A percentile compares a stretch with the other conserved stretches of the same genome.
Conservation (phyloP, 805 yeast genomes). For the Candida easanensis region DNA sequence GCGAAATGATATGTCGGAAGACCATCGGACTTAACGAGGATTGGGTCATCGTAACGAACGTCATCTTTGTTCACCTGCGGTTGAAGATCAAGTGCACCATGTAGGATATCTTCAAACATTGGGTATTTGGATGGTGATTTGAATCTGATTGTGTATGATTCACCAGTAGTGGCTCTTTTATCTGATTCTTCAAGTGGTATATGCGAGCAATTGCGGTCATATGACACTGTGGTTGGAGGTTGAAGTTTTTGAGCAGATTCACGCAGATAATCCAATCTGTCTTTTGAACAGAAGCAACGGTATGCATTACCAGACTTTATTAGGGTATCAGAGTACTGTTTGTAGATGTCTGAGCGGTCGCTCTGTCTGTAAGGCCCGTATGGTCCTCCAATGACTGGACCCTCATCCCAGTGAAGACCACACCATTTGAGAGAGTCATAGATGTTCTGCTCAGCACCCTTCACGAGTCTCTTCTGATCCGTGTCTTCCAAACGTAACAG, state of each 20-base stretch:
- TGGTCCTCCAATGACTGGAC: slow-evolving; percentile 48
- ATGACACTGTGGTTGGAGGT: slow-evolving; percentile 91
- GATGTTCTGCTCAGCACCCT: slow-evolving; percentile 80
- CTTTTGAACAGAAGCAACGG: slow-evolving; percentile 82
- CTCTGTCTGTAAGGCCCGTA: slow-evolving; percentile 84
- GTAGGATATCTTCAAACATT: slow-evolving; percentile 66
- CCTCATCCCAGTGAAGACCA: slow-evolving; percentile 75
- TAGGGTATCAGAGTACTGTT: slow-evolving; percentile 52
- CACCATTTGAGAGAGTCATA: slow-evolving; percentile 78
- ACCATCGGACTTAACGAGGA: slow-evolving; percentile 88
- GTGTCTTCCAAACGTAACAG: slow-evolving; percentile 88
- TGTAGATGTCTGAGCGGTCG: slow-evolving; percentile 67
- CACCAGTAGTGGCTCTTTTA: slow-evolving; percentile 30
- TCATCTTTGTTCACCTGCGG: slow-evolving; percentile 73
- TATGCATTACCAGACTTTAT: slow-evolving; percentile 73
- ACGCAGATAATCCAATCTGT: slow-evolving; percentile 63
- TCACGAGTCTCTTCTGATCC: slow-evolving; percentile 73
- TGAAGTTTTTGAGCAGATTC: slow-evolving; percentile 68
- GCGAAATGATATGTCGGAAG: slow-evolving; percentile 97
- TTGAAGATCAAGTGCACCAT: slow-evolving; percentile 73
- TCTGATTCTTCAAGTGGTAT: slow-evolving; percentile 40
- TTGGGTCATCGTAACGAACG: slow-evolving; percentile 83
- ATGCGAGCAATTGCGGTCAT: slow-evolving; percentile 77
- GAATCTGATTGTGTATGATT: slow-evolving; percentile 62
- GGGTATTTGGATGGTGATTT: slow-evolving; percentile 74